Evolutionary conservation across 1,284 basidiomycete species (phyloP).

Genomic region (Pholiota adiposa): DNA sequence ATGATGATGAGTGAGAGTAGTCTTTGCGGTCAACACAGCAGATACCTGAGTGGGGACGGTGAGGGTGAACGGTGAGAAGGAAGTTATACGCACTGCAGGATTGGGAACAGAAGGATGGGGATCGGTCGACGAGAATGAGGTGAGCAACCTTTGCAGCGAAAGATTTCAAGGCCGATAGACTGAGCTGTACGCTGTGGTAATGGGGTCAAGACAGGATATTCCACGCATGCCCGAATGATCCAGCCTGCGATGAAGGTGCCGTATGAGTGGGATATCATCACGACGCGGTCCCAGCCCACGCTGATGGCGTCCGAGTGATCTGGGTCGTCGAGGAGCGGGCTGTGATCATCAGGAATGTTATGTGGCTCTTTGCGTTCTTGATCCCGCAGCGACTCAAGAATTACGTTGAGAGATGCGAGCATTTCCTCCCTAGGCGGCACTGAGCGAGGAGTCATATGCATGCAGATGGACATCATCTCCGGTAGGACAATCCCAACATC

Average conservation of each 20-base stretch:
- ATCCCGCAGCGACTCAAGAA: slow-evolving; percentile 46
- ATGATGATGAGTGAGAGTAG: neutral
- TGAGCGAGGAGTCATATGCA: slow-evolving; percentile 56
- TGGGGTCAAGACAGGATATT: neutral
- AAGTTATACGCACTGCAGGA: slow-evolving; percentile 68
- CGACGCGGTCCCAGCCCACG: slow-evolving; percentile 35
- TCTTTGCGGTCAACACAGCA: neutral
- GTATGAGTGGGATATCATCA: slow-evolving; percentile 62
- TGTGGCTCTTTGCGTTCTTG: neutral
- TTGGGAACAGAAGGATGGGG: slow-evolving; percentile 64
- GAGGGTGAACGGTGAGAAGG: slow-evolving; percentile 58
- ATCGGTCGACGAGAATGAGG: slow-evolving; percentile 61
- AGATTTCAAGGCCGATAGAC: neutral
- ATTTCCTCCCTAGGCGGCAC: slow-evolving; percentile 42
- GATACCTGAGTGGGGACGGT: slow-evolving; percentile 15
- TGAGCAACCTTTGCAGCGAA: slow-evolving; percentile 37
- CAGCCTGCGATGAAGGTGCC: slow-evolving; percentile 53
- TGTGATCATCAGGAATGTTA: slow-evolving; percentile 1
- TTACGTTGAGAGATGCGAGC: slow-evolving; percentile 39
- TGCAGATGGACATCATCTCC: slow-evolving; percentile 63
- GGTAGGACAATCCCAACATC: slow-evolving; percentile 59
- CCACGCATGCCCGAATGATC: slow-evolving; percentile 18
- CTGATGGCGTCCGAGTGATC: neutral
- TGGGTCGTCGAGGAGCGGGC: neutral
- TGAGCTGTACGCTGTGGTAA: neutral